Conservation (phyloP, 495 filamentous ascomycete species). For the Neurospora tetraspora region DNA sequence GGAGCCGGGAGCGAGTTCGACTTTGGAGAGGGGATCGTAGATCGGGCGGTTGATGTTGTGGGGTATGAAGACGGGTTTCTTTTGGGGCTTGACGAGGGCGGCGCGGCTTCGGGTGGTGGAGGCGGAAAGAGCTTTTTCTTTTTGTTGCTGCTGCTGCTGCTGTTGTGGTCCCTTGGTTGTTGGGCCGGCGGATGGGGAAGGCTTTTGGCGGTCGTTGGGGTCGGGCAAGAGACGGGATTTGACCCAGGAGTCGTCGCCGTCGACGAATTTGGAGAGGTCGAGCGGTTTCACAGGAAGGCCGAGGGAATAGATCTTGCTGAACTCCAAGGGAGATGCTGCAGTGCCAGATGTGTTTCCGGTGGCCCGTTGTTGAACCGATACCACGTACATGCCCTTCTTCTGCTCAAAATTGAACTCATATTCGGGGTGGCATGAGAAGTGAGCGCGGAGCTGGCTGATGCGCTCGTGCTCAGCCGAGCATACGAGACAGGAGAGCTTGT, state of each 20-base stretch:
- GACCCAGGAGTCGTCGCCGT: conserved; percentile 33
- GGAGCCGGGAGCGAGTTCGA: conserved; percentile 33
- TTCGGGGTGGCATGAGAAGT: conserved; percentile 33
- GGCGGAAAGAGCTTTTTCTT: not conserved
- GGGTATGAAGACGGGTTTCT: conserved; percentile 28
- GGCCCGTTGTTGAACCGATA: conserved; percentile 3
- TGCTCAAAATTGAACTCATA: conserved; percentile 36
- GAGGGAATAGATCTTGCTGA: conserved; percentile 18
- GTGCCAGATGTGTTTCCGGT: not conserved
- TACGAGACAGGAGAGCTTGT: conserved; percentile 34
- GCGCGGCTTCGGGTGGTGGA: conserved; percentile 1
- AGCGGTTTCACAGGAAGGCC: conserved; percentile 25
- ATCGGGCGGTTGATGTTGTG: conserved; percentile 35
- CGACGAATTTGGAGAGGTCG: conserved; percentile 29
- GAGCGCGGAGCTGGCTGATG: conserved; percentile 33
- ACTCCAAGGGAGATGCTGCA: not conserved
- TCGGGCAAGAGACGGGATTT: conserved; percentile 30
- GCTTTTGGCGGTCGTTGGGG: conserved; percentile 15
- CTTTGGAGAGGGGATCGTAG: conserved; percentile 41
- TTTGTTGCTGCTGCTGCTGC: not conserved
- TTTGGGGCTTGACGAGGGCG: conserved; percentile 1
- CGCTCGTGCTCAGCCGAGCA: conserved; percentile 33
- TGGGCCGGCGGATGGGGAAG: not conserved
- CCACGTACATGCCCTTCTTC: conserved; percentile 9
- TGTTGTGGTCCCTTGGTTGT: not conserved